Percentiles rank a stretch among this genome's conserved stretches.
phyloP scores from a whole-genome alignment of 768 basidiomycete species.

The Bullera alba region DNA sequence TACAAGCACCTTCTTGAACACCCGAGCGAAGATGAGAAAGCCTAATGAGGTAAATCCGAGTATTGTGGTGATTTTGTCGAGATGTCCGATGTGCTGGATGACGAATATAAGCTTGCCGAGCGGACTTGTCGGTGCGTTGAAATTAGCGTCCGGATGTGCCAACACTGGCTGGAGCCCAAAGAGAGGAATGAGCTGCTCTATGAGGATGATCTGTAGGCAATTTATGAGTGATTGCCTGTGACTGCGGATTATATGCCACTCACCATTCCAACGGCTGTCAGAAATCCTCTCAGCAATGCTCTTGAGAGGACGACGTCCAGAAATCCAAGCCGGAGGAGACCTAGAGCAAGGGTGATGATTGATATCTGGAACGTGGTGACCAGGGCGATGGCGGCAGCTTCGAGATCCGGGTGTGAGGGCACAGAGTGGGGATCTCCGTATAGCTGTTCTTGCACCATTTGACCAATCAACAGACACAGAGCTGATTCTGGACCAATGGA shows the following conservation, averaged over 20 bases:
- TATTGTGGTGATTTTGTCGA: conserved; percentile 61
- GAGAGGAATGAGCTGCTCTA: conserved; percentile 71
- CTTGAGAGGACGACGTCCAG: conserved; percentile 88
- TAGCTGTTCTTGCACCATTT: conserved; percentile 67
- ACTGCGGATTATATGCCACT: not conserved
- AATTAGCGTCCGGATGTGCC: conserved; percentile 20
- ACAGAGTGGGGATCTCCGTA: conserved; percentile 51
- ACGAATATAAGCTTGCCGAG: conserved; percentile 74
- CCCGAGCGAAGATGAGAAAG: conserved; percentile 58
- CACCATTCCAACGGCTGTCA: conserved; percentile 59
- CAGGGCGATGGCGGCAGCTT: conserved; percentile 66
- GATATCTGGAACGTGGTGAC: conserved; percentile 75
- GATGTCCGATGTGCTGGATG: conserved; percentile 50
- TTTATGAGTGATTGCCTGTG: not conserved
- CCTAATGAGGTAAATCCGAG: conserved; percentile 68
- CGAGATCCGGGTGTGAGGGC: conserved; percentile 49
- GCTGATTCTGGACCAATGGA: conserved; percentile 73
- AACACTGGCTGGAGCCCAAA: conserved; percentile 58
- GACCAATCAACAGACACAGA: conserved; percentile 76
- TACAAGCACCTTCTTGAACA: conserved; percentile 47
- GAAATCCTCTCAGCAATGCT: conserved; percentile 77
- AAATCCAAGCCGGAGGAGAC: conserved; percentile 82
- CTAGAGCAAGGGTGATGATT: conserved; percentile 74
- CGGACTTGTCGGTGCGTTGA: conserved; percentile 54
- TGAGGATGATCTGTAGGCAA: conserved; percentile 58